Percentiles rank a stretch among this genome's conserved stretches.
Evolutionary conservation across 2,329 filamentous ascomycete species (phyloP).

Genomic region (Pestalotiopsis fici): DNA sequence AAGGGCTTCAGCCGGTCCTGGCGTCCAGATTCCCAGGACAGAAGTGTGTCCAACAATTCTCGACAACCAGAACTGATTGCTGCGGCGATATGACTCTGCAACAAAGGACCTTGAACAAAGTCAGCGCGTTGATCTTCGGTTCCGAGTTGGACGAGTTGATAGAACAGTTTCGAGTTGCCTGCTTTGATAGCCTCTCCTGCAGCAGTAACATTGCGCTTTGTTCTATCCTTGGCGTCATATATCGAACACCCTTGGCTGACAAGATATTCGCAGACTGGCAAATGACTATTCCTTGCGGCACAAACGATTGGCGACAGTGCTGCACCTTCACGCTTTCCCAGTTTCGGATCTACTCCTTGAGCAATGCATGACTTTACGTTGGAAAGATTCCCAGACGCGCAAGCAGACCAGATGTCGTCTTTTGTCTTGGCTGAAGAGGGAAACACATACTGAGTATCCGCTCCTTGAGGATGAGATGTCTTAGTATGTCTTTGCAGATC

Average conservation of each 20-base stretch:
- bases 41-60: not conserved
- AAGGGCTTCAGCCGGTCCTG: not conserved
- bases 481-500: not conserved
- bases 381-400: not conserved
- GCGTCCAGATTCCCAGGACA: not conserved
- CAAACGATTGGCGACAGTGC: not conserved
- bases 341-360: not conserved
- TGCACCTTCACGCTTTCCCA: no score
- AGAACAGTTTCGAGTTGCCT: not conserved
- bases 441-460: not conserved
- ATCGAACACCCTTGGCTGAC: not conserved
- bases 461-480: not conserved
- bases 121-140: not conserved
- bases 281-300: not conserved
- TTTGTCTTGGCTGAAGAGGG: not conserved
- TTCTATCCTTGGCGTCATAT: no score
- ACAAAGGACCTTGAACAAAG: not conserved
- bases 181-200: not conserved
- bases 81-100: not conserved
- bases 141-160: not conserved
- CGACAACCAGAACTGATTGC: not conserved
- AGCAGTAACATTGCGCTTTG: not conserved
- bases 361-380: not conserved
- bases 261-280: not conserved
- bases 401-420: not conserved